Conservation (phyloP, 176 grass and related monocot genomes). For the Triticum dicoccoides region DNA sequence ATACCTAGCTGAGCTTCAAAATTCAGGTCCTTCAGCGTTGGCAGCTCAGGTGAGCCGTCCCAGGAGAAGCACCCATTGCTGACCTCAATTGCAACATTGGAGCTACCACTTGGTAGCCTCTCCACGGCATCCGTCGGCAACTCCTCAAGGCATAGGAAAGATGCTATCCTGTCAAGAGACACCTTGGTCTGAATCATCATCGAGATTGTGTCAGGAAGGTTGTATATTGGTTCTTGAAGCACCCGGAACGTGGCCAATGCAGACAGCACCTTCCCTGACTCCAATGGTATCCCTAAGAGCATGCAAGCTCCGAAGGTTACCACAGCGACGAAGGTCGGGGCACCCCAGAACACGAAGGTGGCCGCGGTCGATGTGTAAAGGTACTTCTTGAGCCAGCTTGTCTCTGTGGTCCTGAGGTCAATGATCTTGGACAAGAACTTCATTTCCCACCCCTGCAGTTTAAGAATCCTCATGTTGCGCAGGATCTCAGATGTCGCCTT, state of each 20-base stretch:
- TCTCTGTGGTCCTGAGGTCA: constrained; percentile 62
- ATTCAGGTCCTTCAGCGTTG: constrained; percentile 42
- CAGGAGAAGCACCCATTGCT: constrained; percentile 41
- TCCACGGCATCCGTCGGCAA: constrained; percentile 36
- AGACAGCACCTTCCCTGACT: constrained; percentile 49
- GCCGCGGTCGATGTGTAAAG: constrained; percentile 42
- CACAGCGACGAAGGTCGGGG: constrained; percentile 68
- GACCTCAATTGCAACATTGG: constrained; percentile 46
- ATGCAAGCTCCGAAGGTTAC: constrained; percentile 62
- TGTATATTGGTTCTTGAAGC: constrained; percentile 48
- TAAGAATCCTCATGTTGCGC: constrained; percentile 89
- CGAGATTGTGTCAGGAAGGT: constrained; percentile 42
- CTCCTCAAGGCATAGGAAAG: constrained; percentile 46
- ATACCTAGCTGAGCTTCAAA: constrained; percentile 41
- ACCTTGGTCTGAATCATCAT: constrained; percentile 53
- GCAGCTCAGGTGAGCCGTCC: constrained; percentile 26
- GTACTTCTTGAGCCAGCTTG: constrained; percentile 65
- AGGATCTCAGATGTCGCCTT: constrained; percentile 77
- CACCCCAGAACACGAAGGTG: constrained; percentile 50
- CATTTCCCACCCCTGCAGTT: constrained; percentile 89
- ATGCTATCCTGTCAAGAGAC: constrained; percentile 51
- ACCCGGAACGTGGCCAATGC: constrained; percentile 47
- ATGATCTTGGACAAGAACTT: constrained; percentile 81
- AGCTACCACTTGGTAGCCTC: constrained; percentile 33
- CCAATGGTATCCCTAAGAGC: constrained; percentile 44